Conservation (phyloP, 106 monocot species). For the Gastrodia elata region DNA sequence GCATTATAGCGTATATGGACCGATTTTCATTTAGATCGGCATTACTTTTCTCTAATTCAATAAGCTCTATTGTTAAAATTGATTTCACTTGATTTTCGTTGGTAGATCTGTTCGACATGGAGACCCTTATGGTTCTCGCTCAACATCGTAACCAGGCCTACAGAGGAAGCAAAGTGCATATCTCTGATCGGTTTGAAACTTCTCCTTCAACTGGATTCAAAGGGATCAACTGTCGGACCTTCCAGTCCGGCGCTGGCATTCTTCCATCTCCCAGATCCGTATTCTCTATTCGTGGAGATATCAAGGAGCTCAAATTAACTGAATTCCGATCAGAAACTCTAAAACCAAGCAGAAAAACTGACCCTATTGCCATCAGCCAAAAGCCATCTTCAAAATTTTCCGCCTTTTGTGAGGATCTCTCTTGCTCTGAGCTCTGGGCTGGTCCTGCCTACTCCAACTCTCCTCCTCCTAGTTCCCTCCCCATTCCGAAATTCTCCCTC, state of each 20-base stretch:
- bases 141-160: slow-evolving; percentile 24
- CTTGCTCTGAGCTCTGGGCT: slow-evolving; percentile 51
- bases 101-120: slow-evolving; percentile 17
- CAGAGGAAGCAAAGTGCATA: slow-evolving; percentile 11
- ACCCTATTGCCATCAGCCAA: slow-evolving; percentile 27
- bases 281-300: slow-evolving; percentile 1
- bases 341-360: slow-evolving; percentile 24
- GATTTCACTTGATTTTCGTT: background rate
- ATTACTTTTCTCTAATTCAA: background rate
- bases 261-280: slow-evolving; percentile 9
- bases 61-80: background rate
- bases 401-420: slow-evolving; percentile 13
- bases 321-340: slow-evolving; percentile 25
- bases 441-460: slow-evolving; percentile 65
- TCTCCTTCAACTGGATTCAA: slow-evolving; percentile 22
- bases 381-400: slow-evolving; percentile 9
- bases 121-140: slow-evolving; percentile 16
- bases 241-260: slow-evolving; percentile 19
- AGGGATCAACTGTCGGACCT: slow-evolving; percentile 26
- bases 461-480: slow-evolving; percentile 64
- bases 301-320: background rate
- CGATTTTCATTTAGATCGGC: slow-evolving; percentile 1
- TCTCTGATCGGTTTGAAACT: slow-evolving; percentile 11
- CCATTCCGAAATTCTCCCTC: slow-evolving; percentile 64
- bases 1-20: background rate